phyloP scores from a whole-genome alignment of 2,329 filamentous ascomycete genomes.

The Botryotinia globosa region DNA sequence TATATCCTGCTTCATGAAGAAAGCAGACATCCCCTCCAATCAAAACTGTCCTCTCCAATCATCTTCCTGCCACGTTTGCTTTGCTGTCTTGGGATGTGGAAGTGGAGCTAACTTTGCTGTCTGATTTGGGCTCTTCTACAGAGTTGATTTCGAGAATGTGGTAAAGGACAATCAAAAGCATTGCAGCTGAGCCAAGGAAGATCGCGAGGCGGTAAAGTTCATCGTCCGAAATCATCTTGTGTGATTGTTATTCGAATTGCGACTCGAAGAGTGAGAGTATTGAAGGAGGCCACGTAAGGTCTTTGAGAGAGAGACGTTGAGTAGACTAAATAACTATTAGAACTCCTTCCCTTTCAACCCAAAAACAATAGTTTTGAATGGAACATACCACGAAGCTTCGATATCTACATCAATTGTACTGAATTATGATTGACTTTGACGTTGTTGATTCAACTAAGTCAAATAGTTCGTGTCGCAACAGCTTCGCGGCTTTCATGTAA shows the following conservation, averaged over 20 bases:
- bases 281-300: slow-evolving; percentile 26
- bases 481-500: slow-evolving; percentile 21
- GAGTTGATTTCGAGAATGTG: slow-evolving; percentile 96
- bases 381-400: slow-evolving; percentile 8
- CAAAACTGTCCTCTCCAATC: slow-evolving; percentile 20
- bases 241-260: slow-evolving; percentile 1
- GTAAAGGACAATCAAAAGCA: slow-evolving; percentile 92
- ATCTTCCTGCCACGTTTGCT: slow-evolving; percentile 25
- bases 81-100: slow-evolving; percentile 25
- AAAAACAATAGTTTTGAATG: too few relatives aligned
- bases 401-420: slow-evolving; percentile 22
- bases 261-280: not conserved
- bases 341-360: not conserved
- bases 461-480: slow-evolving; percentile 19
- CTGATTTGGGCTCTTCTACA: slow-evolving; percentile 46
- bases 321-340: slow-evolving; percentile 24
- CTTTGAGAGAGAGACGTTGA: slow-evolving; percentile 3
- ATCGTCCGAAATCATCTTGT: slow-evolving; percentile 88
- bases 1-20: not conserved
- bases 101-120: slow-evolving; percentile 25
- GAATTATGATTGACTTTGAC: not conserved
- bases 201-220: slow-evolving; percentile 89
- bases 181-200: slow-evolving; percentile 83
- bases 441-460: not conserved
- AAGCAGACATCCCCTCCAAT: not conserved